These are phyloP conservation scores for Infundibulicybe gibba DNA, from an alignment of 768 basidiomycete species.

Conservation along the genomic window DNA sequence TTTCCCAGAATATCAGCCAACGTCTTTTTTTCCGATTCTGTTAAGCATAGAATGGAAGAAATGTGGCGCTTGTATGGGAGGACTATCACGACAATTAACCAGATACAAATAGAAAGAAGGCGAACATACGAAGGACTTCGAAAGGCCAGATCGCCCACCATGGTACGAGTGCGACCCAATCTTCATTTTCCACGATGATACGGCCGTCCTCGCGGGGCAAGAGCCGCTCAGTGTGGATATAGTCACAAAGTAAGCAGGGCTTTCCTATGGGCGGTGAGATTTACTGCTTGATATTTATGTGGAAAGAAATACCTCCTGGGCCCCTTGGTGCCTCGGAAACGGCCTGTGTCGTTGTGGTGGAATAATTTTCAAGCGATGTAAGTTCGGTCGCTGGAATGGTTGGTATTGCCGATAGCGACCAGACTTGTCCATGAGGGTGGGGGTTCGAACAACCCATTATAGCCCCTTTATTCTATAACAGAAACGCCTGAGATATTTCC, in stretches of 20 bases:
- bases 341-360: slow-evolving; percentile 25
- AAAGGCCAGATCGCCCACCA: slow-evolving; percentile 98
- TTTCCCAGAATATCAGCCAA: slow-evolving; percentile 67
- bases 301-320: slow-evolving; percentile 30
- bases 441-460: slow-evolving; percentile 97
- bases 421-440: slow-evolving; percentile 90
- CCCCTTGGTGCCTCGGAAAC: slow-evolving; percentile 51
- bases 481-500: background rate
- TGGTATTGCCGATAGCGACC: slow-evolving; percentile 75
- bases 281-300: background rate
- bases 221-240: slow-evolving; percentile 61
- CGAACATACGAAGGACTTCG: slow-evolving; percentile 65
- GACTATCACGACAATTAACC: slow-evolving; percentile 38
- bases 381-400: slow-evolving; percentile 69
- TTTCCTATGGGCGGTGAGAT: slow-evolving; percentile 28
- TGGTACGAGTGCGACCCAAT: slow-evolving; percentile 84
- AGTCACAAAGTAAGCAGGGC: slow-evolving; percentile 78
- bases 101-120: background rate
- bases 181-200: slow-evolving; percentile 65
- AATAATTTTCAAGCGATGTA: slow-evolving; percentile 48
- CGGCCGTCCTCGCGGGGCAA: slow-evolving; percentile 44
- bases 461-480: slow-evolving; percentile 79
- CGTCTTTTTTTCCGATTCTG: slow-evolving; percentile 52
- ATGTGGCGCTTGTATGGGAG: slow-evolving; percentile 79
- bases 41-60: slow-evolving; percentile 61